Conservation (phyloP, 192 early-diverging fungal species). For the Umbelopsis vinacea region DNA sequence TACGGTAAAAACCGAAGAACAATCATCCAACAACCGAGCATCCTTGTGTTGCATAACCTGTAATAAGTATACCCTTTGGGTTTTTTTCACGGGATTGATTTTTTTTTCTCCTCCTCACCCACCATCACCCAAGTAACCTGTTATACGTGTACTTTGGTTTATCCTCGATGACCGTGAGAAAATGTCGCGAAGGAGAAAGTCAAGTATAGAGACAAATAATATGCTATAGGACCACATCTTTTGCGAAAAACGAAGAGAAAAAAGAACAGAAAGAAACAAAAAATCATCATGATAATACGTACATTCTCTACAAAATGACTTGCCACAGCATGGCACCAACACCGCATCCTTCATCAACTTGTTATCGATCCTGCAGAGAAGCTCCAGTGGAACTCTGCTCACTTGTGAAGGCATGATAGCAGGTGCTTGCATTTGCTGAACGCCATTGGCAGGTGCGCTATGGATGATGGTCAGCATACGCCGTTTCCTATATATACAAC, state of each 20-base stretch:
- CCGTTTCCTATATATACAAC: no score
- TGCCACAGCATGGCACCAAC: constrained; percentile 82
- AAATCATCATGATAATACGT: constrained; percentile 39
- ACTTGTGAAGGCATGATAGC: not conserved
- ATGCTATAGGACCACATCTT: constrained; percentile 20
- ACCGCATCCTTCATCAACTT: constrained; percentile 82
- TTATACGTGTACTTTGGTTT: constrained; percentile 15
- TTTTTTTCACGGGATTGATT: no score
- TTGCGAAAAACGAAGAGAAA: not conserved
- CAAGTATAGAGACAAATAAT: constrained; percentile 21
- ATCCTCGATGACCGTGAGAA: constrained; percentile 10
- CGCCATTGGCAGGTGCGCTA: no score
- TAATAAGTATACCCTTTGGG: no score
- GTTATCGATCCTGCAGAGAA: constrained; percentile 78
- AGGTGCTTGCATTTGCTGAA: not conserved
- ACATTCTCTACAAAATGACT: constrained; percentile 91
- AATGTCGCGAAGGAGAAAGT: not conserved
- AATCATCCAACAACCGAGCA: no score
- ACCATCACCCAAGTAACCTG: not conserved
- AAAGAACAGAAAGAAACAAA: not conserved
- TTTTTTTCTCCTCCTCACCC: not conserved
- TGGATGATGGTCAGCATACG: no score
- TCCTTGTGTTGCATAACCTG: no score
- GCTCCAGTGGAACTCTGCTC: constrained; percentile 71
- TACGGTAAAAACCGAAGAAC: no score